Evolutionary conservation across 257 asterid species (phyloP).

Genomic region (Penstemon eatonii): DNA sequence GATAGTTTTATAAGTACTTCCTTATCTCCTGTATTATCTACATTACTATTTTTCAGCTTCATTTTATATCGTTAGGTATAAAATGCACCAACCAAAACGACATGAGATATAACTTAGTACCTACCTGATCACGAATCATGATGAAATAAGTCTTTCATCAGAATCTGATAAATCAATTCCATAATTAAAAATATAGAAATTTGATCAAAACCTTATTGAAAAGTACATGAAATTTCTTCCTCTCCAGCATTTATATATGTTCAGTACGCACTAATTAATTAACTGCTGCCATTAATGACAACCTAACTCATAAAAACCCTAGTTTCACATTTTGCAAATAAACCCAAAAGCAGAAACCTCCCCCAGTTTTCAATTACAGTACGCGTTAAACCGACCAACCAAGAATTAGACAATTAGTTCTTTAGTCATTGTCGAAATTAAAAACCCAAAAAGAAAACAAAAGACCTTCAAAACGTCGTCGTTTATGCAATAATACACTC

Average conservation of each 20-base stretch:
- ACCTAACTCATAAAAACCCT: conserved; percentile 35
- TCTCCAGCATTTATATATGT: conserved; percentile 9
- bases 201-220: conserved; percentile 9
- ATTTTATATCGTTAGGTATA: too few species aligned
- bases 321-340: background rate
- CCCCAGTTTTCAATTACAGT: too few species aligned
- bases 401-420: conserved; percentile 9
- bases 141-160: background rate
- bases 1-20: too few species aligned
- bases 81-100: too few species aligned
- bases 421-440: conserved; percentile 25
- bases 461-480: conserved; percentile 31
- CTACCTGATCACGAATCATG: background rate
- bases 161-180: background rate
- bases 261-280: background rate
- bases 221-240: conserved; percentile 19
- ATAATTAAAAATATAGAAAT: background rate
- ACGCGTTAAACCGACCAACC: conserved; percentile 13
- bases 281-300: conserved; percentile 21
- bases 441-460: background rate
- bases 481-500: conserved; percentile 17
- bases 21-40: too few species aligned
- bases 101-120: background rate
- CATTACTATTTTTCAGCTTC: too few species aligned
- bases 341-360: too few species aligned